phyloP scores from a whole-genome alignment of 78 protist species.

The Parvularia atlantis region DNA sequence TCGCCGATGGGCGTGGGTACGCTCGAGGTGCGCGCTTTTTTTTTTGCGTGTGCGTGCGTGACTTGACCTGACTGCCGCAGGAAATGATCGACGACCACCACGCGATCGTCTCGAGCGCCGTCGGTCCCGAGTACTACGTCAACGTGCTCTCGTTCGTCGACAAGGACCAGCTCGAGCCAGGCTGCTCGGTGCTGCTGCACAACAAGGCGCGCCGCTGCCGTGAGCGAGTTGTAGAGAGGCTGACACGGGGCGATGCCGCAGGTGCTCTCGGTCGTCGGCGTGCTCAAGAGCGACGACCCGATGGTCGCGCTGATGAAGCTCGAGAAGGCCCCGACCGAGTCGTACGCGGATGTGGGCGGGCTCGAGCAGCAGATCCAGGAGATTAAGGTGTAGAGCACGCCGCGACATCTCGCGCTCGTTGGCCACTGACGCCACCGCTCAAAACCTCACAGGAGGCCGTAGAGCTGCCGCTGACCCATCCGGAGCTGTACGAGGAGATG shows the following conservation, averaged over 20 bases:
- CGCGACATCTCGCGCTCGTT: not conserved
- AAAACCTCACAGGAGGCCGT: constrained; percentile 79
- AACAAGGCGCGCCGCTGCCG: constrained; percentile 49
- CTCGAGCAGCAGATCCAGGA: constrained; percentile 95
- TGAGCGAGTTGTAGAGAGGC: not conserved
- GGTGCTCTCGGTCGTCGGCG: constrained; percentile 82
- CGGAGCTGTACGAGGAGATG: constrained; percentile 97
- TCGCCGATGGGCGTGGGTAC: constrained; percentile 94
- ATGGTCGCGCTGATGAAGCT: constrained; percentile 94
- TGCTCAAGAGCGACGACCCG: constrained; percentile 95
- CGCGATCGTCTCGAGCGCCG: constrained; percentile 80
- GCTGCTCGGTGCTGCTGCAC: constrained; percentile 83
- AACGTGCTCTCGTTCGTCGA: constrained; percentile 93
- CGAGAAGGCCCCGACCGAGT: constrained; percentile 97
- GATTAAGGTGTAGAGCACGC: constrained; percentile 56
- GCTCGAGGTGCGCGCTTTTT: too few species aligned
- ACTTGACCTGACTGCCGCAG: too few species aligned
- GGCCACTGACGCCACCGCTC: not conserved
- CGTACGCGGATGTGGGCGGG: constrained; percentile 98
- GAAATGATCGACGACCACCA: constrained; percentile 98
- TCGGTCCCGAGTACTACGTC: constrained; percentile 97
- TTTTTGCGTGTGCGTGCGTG: too few species aligned
- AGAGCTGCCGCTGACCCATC: constrained; percentile 98
- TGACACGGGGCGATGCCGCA: not conserved
- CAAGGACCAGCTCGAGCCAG: constrained; percentile 90